Evolutionary conservation across 257 asterid species (phyloP), one percentile per base, ranked within the genome.

Genomic region (Nicotiana noctiflora): DNA sequence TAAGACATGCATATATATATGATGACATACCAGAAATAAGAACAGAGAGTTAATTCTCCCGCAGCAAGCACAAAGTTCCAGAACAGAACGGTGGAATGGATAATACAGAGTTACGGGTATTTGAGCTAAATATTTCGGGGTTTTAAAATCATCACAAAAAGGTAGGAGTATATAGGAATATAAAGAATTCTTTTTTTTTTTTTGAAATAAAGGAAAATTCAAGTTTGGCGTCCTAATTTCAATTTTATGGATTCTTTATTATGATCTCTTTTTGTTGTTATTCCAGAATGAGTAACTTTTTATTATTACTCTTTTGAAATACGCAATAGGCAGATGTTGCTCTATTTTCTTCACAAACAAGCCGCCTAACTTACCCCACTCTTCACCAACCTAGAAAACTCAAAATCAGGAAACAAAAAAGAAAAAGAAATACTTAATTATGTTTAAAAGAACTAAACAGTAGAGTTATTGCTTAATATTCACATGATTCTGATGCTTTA

Each of bases 341-440:
- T 49, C 40, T 14, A 23, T 72, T 79, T 29, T 68, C 82, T 79
- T 79, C 63, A 18, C 44, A 6, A 17, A 27, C 64, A 79, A 79
- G 82, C 76, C 4, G 76, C 77, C 82, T 27, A 79, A 63, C 77
- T 31, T 32, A 49, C 82, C 82, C 81, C 76, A 79, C 82, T 11
- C 40, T 40, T 10, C 63, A 79, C 77, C 82, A 79, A 79, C 72
- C 77, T 44, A 46, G 4, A 63, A 25, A 75, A 9, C 37, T 12
- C 59, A 4, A 11, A 15, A n/a, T 4, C 40, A 40, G 5, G 6
- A 25, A 5, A 37, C 1, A 44, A 15, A 40, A 60, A 40, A 70
- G n/a, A 5, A 52, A 52, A 52, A 52, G 0, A 4, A 32, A 32
- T 31, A 32, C 6, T 55, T 18, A 55, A 55, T 4, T 17, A 17